Evolutionary conservation across 495 filamentous ascomycete species (phyloP), one percentile per base, ranked within the genome.

Genomic region (Penicillium antarcticum): DNA sequence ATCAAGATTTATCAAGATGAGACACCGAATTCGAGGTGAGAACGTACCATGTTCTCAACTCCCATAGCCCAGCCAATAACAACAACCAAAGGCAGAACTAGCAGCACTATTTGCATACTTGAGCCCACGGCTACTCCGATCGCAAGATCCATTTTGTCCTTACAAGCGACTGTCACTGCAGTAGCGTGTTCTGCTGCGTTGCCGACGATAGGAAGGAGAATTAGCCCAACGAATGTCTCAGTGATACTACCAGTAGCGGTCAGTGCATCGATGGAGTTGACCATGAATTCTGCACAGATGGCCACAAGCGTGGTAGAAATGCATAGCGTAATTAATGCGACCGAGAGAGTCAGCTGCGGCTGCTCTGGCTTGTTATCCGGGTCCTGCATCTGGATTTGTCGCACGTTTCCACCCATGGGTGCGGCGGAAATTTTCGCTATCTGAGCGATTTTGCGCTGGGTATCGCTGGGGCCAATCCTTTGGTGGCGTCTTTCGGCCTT

Each of bases 61-160:
- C 21, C 21, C 21, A 71, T 43, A 36, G 66, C 47, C 87, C 87
- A 90, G 8, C 86, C 87, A 40, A 89, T 75, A 10, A 89, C 72
- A 11, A 89, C 84, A 35, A 83, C 72, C 31, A 88, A 67, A 5
- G 72, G 72, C 5, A 61, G 59, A n/a, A 72, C 63, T 38, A 75
- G 57, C 2, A 75, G 52, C 4, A 62, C 60, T 34, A 66, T 66
- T 46, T 68, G 65, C 14, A 66, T 56, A 16, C 42, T 42, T 12
- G 56, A 61, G 9, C 65, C 65, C 3, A 66, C 17, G 6, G 63
- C 57, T 16, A 66, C 55, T 12, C 48, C 45, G 6, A 67, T 58
- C 1, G 52, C 54, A 17, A 63, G 45, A 34, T 68, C 63, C 56
- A 68, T 61, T 21, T 66, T 45, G 18, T 57, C 47, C 26, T 66